Evolutionary conservation across 2,329 filamentous ascomycete genomes (phyloP).

Genomic region (Cryphonectria radicalis): DNA sequence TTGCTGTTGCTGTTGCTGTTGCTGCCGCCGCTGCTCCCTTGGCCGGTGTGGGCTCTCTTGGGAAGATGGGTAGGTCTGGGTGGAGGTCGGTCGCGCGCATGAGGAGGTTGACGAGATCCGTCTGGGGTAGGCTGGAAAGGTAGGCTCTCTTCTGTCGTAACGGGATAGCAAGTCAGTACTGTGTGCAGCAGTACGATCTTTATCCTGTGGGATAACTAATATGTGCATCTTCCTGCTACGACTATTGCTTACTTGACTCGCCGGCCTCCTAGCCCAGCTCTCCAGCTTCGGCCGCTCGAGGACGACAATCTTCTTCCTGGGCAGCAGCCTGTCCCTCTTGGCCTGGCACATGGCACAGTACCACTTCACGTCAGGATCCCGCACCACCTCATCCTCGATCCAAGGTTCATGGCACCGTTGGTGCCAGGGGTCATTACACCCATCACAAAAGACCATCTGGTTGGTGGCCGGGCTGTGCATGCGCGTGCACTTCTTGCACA

Average conservation of each 20-base stretch:
- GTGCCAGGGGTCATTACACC: constrained; percentile 80
- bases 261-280: constrained; percentile 44
- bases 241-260: constrained; percentile 43
- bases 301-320: constrained; percentile 30
- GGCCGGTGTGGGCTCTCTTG: constrained; percentile 30
- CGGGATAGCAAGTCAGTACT: background rate
- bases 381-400: constrained; percentile 71
- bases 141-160: constrained; percentile 62
- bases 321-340: constrained; percentile 42
- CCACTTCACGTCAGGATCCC: constrained; percentile 71
- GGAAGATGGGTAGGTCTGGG: constrained; percentile 70
- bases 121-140: constrained; percentile 62
- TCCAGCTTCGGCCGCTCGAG: constrained; percentile 29
- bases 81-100: constrained; percentile 64
- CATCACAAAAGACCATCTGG: constrained; percentile 84
- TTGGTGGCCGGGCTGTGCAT: constrained; percentile 74
- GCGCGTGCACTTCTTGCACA: constrained; percentile 75
- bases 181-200: background rate
- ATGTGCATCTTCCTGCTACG: background rate
- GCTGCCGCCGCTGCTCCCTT: constrained; percentile 21
- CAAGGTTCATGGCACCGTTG: constrained; percentile 79
- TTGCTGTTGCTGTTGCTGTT: constrained; percentile 14
- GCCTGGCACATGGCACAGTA: constrained; percentile 66
- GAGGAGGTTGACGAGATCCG: constrained; percentile 67
- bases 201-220: background rate